Evolutionary conservation across 495 filamentous ascomycete species (phyloP), one percentile per base, ranked within the genome.

Genomic region (Penicillium malachiteum): DNA sequence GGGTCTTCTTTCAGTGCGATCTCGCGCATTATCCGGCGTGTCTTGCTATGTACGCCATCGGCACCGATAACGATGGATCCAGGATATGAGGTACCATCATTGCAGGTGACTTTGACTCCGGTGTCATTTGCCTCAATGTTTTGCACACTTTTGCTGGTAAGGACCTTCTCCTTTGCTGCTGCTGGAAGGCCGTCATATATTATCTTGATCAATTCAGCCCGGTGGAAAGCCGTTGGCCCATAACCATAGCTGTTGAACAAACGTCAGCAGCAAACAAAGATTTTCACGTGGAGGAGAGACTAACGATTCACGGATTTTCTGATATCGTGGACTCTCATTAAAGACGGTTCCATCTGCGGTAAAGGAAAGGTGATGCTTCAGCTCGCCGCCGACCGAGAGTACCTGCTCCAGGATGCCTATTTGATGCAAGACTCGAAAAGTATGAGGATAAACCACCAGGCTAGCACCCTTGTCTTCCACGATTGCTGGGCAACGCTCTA

Each of bases 31-130:
- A 75, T 58, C 37, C 62, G 48, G 11, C 78, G 63, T 9, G 73
- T 74, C 47, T 60, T 68, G 60, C 78, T 81, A 54, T 77, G 66
- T 18, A 79, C 75, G 2, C 80, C 81, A 54, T 83, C 81, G 8
- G 69, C 70, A 0, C 78, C 80, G 5, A 80, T 62, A 7, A 82
- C 55, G 12, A 81, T 50, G 31, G 77, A 69, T 0, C 79, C 80
- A 6, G 60, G 44, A 37, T 67, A 75, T 0, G 56, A 35, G 5
- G 59, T 71, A 1, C 79, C 79, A 59, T 68, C 65, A 13, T 43
- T 44, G 16, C 56, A 64, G 7, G 38, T 48, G 0, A 57, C 67
- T 0, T 34, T 46, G 47, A 68, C 57, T 0, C 56, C 56, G 2
- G 51, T 14, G 0, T 26, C 21, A 3, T 51, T 40, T 13, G 35